Conservation (phyloP, 2,329 filamentous ascomycete species). For the Colletotrichum lindemuthianum region DNA sequence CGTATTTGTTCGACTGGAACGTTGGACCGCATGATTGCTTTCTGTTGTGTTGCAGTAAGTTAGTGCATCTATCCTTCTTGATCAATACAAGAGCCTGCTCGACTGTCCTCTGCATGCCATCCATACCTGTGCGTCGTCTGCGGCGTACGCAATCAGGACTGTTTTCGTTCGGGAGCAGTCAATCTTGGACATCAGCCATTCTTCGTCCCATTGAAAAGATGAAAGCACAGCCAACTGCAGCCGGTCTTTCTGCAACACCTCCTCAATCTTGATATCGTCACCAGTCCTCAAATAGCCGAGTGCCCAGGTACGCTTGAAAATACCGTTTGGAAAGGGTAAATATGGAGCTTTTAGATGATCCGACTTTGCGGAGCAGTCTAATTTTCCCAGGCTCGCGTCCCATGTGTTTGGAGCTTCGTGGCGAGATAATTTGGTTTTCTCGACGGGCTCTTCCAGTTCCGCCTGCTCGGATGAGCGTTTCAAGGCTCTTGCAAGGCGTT, state of each 20-base stretch:
- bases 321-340: constrained; percentile 64
- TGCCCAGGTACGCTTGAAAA: constrained; percentile 85
- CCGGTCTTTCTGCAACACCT: constrained; percentile 78
- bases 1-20: constrained; percentile 65
- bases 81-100: no score
- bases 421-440: constrained; percentile 36
- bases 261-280: constrained; percentile 88
- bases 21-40: constrained; percentile 59
- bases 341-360: not conserved
- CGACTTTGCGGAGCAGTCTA: not conserved
- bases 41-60: constrained; percentile 45
- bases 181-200: constrained; percentile 81
- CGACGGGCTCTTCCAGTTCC: constrained; percentile 29
- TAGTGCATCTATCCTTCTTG: no score
- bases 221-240: constrained; percentile 84
- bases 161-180: constrained; percentile 69
- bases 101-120: not conserved
- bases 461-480: constrained; percentile 56
- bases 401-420: not conserved
- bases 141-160: constrained; percentile 67
- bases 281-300: constrained; percentile 67
- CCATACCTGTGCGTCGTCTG: constrained; percentile 61
- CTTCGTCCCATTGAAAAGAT: constrained; percentile 86
- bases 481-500: constrained; percentile 76
- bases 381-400: not conserved